Base-by-base conservation (phyloP, 2,329 filamentous ascomycete species). In the Pseudocercospora musae region DNA sequence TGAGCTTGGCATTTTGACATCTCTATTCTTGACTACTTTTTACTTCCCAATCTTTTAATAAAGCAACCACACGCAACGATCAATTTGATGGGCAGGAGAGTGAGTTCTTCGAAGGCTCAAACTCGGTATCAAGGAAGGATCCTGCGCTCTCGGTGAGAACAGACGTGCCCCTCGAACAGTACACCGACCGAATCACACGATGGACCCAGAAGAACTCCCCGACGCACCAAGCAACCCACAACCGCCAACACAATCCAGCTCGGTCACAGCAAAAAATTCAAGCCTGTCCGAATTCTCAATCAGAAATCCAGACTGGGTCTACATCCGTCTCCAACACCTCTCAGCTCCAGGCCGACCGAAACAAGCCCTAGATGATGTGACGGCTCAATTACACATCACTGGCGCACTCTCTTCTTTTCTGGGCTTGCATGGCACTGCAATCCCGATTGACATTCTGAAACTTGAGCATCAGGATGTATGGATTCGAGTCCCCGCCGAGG, bases 381-480 rank as follows among this genome's bases (percentile, higher is more conserved):
- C 87, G 40, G 80, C 84, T 18, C 85, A 85, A 33, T 79, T 85
- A 0, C 87, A 89, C 71, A 84, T 89, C 68, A 85, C 83, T 1
- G 75, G 82, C 0, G 87, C 89, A 0, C 78, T 94, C 7, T 80
- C 79, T 0, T 84, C 89, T 64, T 92, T 90, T 69, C 83, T 94
- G 1, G 91, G 91, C 20, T 77, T 85, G 18, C 87, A 85, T 0
- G 91, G 91, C 10, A 77, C 82, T 1, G 86, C 85, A 10, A 87
- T 93, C 3, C 78, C 87, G 0, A 72, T 92, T 60, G 91, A 94
- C 71, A 85, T 93, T 20, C 81, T 94, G 33, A 85, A 87, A 68
- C 78, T 87, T 0, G 76, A 84, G 2, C 80, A 78, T 1, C 69
- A 71, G 5, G 79, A 85, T 53, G 84, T 84, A 59, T 91, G 88